phyloP scores from a whole-genome alignment of 1,284 basidiomycete species.

The Sphaerobolus stellatus region DNA sequence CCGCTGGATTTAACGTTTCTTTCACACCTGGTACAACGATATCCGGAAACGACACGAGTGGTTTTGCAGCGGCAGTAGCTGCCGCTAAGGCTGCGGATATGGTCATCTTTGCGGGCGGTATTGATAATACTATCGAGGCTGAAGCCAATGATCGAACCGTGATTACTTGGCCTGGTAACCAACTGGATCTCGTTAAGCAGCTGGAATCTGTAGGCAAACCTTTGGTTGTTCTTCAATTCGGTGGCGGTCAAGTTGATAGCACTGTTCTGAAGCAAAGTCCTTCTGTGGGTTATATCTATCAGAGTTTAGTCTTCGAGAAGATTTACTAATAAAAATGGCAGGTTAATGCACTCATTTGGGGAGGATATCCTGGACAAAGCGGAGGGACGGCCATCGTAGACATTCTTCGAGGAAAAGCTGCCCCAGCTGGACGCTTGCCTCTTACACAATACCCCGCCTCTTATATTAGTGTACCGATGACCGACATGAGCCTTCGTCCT shows the following conservation, averaged over 20 bases:
- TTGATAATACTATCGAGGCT: conserved; percentile 51
- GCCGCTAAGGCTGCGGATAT: conserved; percentile 31
- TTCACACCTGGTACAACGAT: conserved; percentile 45
- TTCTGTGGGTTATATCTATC: conserved; percentile 34
- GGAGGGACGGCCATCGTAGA: conserved; percentile 52
- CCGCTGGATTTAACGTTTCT: conserved; percentile 46
- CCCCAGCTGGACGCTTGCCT: conserved; percentile 54
- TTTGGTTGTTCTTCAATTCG: conserved; percentile 53
- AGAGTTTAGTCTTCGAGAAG: neutral
- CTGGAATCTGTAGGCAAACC: conserved; percentile 48
- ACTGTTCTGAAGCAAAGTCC: conserved; percentile 43
- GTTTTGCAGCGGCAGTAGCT: conserved; percentile 40
- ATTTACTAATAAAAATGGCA: conserved; percentile 17
- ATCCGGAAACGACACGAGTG: conserved; percentile 37
- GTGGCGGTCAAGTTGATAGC: conserved; percentile 55
- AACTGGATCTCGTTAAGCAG: conserved; percentile 48
- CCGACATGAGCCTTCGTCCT: conserved; percentile 55
- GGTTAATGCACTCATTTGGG: conserved; percentile 57
- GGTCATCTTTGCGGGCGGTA: conserved; percentile 46
- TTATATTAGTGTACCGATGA: conserved; percentile 52
- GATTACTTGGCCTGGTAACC: conserved; percentile 56
- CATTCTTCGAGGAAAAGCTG: conserved; percentile 47
- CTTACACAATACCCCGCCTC: conserved; percentile 54
- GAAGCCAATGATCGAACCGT: conserved; percentile 50
- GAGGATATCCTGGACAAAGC: conserved; percentile 54